Evolutionary conservation across 176 grass and related monocot species (phyloP).

Genomic region (Rhynchospora breviuscula): DNA sequence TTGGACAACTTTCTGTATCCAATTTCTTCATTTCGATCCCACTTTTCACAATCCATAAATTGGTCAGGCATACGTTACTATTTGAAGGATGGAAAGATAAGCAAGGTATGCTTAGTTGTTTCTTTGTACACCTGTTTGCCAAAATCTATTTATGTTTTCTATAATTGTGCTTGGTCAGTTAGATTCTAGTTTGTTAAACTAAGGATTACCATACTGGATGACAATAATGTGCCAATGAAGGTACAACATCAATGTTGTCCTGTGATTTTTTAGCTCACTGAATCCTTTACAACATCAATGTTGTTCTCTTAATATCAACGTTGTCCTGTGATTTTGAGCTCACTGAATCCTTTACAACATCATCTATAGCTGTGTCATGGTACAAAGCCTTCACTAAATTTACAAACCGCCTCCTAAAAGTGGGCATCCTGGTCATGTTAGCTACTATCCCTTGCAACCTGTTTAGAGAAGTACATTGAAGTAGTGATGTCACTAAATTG

Average conservation of each 20-base stretch:
- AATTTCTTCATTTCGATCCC: slow-evolving; percentile 67
- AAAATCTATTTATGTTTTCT: no score
- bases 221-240: no score
- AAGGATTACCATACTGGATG: no score
- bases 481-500: not conserved
- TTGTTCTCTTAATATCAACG: not conserved
- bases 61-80: slow-evolving; percentile 94
- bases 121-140: no score
- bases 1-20: slow-evolving; percentile 96
- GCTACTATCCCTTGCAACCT: slow-evolving; percentile 67
- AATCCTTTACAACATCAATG: no score
- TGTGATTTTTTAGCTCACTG: no score
- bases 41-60: slow-evolving; percentile 91
- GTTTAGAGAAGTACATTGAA: not conserved
- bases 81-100: slow-evolving; percentile 94
- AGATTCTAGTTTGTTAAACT: no score
- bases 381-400: slow-evolving; percentile 49
- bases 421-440: slow-evolving; percentile 39
- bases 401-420: slow-evolving; percentile 34
- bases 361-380: slow-evolving; percentile 32
- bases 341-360: not conserved
- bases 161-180: no score
- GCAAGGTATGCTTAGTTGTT: slow-evolving; percentile 43
- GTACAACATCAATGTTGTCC: no score
- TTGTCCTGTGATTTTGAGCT: not conserved